These are phyloP conservation scores for Blepharisma undulans DNA, from an alignment of 169 alveolate species.

Conservation along the genomic window DNA sequence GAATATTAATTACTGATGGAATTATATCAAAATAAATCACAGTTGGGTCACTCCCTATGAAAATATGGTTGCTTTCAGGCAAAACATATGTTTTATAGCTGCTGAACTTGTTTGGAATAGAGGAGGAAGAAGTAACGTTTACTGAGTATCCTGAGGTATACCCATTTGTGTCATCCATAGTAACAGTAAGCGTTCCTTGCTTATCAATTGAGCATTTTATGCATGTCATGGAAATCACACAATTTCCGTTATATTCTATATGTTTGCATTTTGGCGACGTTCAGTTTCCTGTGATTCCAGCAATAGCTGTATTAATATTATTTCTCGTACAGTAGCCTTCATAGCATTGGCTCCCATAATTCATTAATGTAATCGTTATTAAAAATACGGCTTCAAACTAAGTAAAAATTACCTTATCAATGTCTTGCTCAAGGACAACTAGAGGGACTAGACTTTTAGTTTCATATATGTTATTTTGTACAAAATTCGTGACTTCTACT, in stretches of 20 bases:
- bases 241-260: background rate
- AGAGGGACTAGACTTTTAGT: slow-evolving; percentile 16
- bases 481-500: background rate
- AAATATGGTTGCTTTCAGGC: background rate
- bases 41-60: background rate
- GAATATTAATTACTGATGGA: background rate
- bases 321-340: background rate
- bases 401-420: background rate
- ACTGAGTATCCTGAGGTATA: background rate
- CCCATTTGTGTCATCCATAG: background rate
- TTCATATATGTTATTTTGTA: background rate
- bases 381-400: background rate
- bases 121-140: background rate
- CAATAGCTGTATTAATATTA: background rate
- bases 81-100: background rate
- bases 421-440: background rate
- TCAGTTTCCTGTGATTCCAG: background rate
- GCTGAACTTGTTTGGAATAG: background rate
- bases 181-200: background rate
- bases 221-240: background rate
- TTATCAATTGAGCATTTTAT: background rate
- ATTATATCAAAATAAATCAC: background rate
- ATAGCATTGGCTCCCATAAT: background rate
- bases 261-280: background rate
- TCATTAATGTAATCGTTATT: background rate